phyloP scores from a whole-genome alignment of 352 stramenopile species.

The Phytophthora litchii region DNA sequence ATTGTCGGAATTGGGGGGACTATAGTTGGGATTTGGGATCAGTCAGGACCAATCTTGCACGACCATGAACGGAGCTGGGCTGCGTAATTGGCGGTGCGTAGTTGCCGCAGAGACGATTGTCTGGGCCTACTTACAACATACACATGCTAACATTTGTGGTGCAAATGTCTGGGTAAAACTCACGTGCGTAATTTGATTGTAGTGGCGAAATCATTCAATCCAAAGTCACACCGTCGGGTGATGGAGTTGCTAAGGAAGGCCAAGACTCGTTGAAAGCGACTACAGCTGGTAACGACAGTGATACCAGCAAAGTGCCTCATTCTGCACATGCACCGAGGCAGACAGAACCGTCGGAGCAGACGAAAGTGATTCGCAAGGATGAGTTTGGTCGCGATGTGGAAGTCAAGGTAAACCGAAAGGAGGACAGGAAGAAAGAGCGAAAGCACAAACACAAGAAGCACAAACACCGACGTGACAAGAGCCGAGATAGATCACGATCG shows the following conservation, averaged over 20 bases:
- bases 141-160: not conserved
- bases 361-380: slow-evolving; percentile 59
- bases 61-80: slow-evolving; percentile 29
- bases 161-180: not conserved
- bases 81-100: slow-evolving; percentile 50
- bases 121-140: not conserved
- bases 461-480: slow-evolving; percentile 29
- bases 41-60: no score
- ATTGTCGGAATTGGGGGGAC: no score
- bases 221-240: not conserved
- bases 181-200: slow-evolving; percentile 1
- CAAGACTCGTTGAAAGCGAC: not conserved
- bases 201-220: slow-evolving; percentile 43
- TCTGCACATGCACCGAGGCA: not conserved
- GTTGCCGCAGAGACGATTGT: not conserved
- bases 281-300: not conserved
- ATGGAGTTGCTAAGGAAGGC: slow-evolving; percentile 1
- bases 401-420: slow-evolving; percentile 16
- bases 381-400: slow-evolving; percentile 82
- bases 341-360: slow-evolving; percentile 9
- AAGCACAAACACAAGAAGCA: slow-evolving; percentile 31
- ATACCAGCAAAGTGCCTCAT: not conserved
- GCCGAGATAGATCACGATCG: slow-evolving; percentile 7
- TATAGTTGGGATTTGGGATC: no score
- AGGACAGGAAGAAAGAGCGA: slow-evolving; percentile 28